These are phyloP conservation scores for Erucastrum elatum DNA, from an alignment of 345 rosid species.

Conservation along the genomic window DNA sequence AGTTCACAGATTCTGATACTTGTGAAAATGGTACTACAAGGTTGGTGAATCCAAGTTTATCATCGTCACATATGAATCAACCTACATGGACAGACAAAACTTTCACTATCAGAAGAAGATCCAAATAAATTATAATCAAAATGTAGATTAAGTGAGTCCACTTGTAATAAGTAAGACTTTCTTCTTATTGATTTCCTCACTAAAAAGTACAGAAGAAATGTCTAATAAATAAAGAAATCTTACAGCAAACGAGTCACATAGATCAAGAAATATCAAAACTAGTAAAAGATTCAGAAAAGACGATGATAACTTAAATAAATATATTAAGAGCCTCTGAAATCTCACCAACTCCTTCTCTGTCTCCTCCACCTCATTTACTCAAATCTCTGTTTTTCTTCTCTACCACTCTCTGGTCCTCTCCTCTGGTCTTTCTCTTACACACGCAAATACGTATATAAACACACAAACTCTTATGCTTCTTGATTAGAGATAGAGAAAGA, in stretches of 20 bases:
- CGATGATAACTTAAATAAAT: slow-evolving; percentile 31
- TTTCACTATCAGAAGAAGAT: slow-evolving; percentile 21
- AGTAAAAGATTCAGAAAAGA: background rate
- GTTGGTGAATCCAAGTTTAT: slow-evolving; percentile 4
- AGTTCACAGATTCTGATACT: slow-evolving; percentile 16
- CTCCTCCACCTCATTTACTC: slow-evolving; percentile 23
- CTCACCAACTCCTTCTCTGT: slow-evolving; percentile 38
- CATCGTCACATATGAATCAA: slow-evolving; percentile 11
- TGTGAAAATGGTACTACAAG: background rate
- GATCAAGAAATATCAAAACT: slow-evolving; percentile 22
- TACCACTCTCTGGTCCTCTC: slow-evolving; percentile 12
- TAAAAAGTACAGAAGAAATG: slow-evolving; percentile 3
- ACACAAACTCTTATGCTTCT: slow-evolving; percentile 9
- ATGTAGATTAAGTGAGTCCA: slow-evolving; percentile 12
- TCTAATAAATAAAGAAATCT: slow-evolving; percentile 6
- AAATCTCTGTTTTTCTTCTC: slow-evolving; percentile 25
- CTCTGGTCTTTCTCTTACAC: slow-evolving; percentile 10
- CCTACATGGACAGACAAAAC: slow-evolving; percentile 12
- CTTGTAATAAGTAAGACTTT: background rate
- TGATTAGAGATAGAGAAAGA: background rate
- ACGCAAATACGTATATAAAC: slow-evolving; percentile 26
- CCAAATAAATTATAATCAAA: slow-evolving; percentile 7
- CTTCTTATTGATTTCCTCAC: background rate
- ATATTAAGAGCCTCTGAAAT: slow-evolving; percentile 29
- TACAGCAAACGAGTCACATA: slow-evolving; percentile 36